Conservation (phyloP, 805 yeast genomes). For the Suhomyces faveliae region DNA sequence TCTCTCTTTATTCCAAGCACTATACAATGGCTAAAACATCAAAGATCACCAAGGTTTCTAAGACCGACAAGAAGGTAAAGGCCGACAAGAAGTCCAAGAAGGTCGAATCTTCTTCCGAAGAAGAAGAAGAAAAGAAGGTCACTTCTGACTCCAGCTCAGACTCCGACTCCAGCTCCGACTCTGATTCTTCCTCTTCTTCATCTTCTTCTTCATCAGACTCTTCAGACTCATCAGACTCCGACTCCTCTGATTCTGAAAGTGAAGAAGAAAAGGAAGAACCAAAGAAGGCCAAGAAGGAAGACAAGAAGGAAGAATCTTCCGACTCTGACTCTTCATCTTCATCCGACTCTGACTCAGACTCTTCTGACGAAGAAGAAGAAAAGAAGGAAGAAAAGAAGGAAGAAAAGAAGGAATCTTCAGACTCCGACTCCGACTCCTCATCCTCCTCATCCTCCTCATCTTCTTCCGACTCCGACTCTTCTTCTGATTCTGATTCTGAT, state of each 20-base stretch:
- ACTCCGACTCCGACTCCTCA: conserved; percentile 17
- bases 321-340: conserved; percentile 24
- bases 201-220: conserved; percentile 6
- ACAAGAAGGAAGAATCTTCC: conserved; percentile 14
- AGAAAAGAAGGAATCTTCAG: conserved; percentile 22
- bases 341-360: conserved; percentile 19
- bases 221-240: conserved; percentile 18
- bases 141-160: conserved; percentile 28
- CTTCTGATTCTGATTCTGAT: conserved; percentile 13
- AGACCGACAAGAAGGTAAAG: conserved; percentile 25
- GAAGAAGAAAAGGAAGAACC: conserved; percentile 13
- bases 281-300: conserved; percentile 15
- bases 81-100: conserved; percentile 21
- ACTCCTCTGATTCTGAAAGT: conserved; percentile 23
- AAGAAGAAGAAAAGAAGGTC: conserved; percentile 11
- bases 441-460: conserved; percentile 37
- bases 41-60: conserved; percentile 21
- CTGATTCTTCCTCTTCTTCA: conserved; percentile 25
- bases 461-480: conserved; percentile 20
- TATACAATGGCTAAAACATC: conserved; percentile 41
- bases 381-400: conserved; percentile 12
- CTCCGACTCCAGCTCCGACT: conserved; percentile 16
- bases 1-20: background rate
- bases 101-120: conserved; percentile 11
- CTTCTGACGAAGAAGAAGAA: conserved; percentile 18